Base-by-base conservation (phyloP, 352 stramenopile genomes). In the Phytophthora meadii region DNA sequence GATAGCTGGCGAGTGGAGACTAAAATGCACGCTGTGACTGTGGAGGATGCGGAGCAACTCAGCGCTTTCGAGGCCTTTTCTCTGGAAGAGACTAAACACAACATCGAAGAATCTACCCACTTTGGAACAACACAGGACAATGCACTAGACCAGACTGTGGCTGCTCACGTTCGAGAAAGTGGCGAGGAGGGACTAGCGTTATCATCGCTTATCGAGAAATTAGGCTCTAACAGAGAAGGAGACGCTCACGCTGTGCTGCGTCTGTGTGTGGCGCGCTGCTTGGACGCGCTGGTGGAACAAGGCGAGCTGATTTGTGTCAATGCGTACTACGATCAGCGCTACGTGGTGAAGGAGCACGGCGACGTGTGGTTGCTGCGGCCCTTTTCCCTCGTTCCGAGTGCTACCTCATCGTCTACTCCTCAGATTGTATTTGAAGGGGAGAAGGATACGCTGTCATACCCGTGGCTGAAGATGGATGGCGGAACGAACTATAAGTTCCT, bases 401-500 rank as follows among this genome's bases (percentile, higher is more conserved):
- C 54, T 42, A 50, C 45, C 11, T 67, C 56, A 22, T 56, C 41
- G 32, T 65, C 49, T n/a, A 71, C 24, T 12, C 65, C 76, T 7
- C 75, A 75, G 15, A 75, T 91, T 47, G 50, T 91, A 0, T 92
- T 91, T 41, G 80, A 91, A 70, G 82, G 70, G n/a, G 82, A 92
- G 54, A 92, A 92, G 63, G 78, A 93, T 48, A 88, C 77, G 41
- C 61, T 92, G 8, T 87, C 85, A 27, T 94, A 84, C 55, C 86
- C 86, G 25, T 94, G 86, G 86, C 72, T 93, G 25, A 92, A 92
- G 62, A 94, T 93, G 86, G 77, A 93, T 53, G 84, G 86, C 27
- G 79, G 73, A 49, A 83, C 78, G 28, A 92, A 94, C 56, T 84
- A 86, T 61, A 76, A 72, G 25, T 94, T 94, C 51, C 36, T 94